These are phyloP conservation scores for Thalassiosira sp. DNA, from an alignment of 352 stramenopile species.

Conservation along the genomic window DNA sequence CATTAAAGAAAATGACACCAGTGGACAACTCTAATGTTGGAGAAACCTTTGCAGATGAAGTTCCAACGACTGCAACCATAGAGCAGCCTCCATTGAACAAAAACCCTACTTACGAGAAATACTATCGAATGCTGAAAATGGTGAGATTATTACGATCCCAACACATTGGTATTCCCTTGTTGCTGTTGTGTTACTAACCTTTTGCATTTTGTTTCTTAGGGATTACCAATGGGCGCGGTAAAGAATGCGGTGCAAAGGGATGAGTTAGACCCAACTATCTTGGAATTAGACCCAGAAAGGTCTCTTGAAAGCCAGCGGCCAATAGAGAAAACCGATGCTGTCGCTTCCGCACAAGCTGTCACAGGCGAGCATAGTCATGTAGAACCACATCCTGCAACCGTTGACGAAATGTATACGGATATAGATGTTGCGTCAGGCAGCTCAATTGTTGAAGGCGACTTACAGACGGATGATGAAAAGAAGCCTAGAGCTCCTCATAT, in stretches of 20 bases:
- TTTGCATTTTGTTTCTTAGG: constrained; percentile 68
- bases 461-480: neutral
- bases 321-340: constrained; percentile 31
- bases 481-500: too few relatives aligned
- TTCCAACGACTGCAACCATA: neutral
- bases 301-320: constrained; percentile 32
- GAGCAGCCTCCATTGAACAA: constrained; percentile 63
- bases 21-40: neutral
- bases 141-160: constrained; percentile 31
- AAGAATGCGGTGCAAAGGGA: constrained; percentile 72
- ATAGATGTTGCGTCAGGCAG: neutral
- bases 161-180: neutral
- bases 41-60: neutral
- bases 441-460: neutral
- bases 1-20: neutral
- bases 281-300: constrained; percentile 72
- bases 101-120: constrained; percentile 70
- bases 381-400: neutral
- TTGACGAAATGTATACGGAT: neutral
- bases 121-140: constrained; percentile 80
- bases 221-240: constrained; percentile 65
- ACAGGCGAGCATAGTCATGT: neutral
- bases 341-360: neutral
- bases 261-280: constrained; percentile 57
- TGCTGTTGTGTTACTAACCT: neutral